A percentile compares a stretch with the other conserved stretches of the same genome.
Conservation (phyloP, 2,329 filamentous ascomycete genomes). For the Emergomyces africanus region DNA sequence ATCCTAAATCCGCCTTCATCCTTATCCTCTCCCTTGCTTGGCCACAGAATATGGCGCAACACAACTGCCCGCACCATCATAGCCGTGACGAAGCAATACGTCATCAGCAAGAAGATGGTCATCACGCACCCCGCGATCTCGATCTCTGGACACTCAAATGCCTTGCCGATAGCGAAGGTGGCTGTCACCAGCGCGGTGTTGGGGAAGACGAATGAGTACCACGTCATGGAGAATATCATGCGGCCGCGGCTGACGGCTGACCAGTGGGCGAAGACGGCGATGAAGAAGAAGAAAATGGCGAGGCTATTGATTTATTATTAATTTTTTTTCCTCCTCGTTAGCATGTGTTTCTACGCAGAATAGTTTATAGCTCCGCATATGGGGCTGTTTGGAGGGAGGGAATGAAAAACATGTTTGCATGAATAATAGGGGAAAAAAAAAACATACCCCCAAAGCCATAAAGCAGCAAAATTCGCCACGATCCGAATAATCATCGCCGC, state of each 20-base stretch:
- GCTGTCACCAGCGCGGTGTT: constrained; percentile 63
- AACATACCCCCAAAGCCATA: constrained; percentile 63
- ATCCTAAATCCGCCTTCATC: constrained; percentile 47
- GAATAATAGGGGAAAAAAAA: too few relatives aligned
- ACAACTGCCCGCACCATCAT: constrained; percentile 60
- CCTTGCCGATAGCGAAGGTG: constrained; percentile 56
- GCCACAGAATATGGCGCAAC: constrained; percentile 60
- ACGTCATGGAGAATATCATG: constrained; percentile 71
- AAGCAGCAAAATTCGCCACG: constrained; percentile 48
- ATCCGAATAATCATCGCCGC: constrained; percentile 44
- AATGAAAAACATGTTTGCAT: constrained; percentile 12
- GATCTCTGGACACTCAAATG: constrained; percentile 47
- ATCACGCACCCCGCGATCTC: constrained; percentile 56
- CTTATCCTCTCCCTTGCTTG: constrained; percentile 54
- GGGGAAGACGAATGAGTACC: constrained; percentile 73
- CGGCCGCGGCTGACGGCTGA: constrained; percentile 48
- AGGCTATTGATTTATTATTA: constrained; percentile 31
- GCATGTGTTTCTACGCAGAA: neutral
- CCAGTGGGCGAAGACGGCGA: constrained; percentile 63
- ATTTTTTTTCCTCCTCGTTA: neutral
- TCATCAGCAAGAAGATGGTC: constrained; percentile 50
- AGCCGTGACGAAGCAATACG: constrained; percentile 55
- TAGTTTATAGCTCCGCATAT: neutral
- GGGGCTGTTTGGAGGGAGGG: neutral
- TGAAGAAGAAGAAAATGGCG: constrained; percentile 74